A percentile compares a stretch with the other conserved stretches of the same genome.
These are phyloP conservation scores for Phyllosticta ampelicida DNA, from an alignment of 2,329 filamentous ascomycete species.

Conservation along the genomic window DNA sequence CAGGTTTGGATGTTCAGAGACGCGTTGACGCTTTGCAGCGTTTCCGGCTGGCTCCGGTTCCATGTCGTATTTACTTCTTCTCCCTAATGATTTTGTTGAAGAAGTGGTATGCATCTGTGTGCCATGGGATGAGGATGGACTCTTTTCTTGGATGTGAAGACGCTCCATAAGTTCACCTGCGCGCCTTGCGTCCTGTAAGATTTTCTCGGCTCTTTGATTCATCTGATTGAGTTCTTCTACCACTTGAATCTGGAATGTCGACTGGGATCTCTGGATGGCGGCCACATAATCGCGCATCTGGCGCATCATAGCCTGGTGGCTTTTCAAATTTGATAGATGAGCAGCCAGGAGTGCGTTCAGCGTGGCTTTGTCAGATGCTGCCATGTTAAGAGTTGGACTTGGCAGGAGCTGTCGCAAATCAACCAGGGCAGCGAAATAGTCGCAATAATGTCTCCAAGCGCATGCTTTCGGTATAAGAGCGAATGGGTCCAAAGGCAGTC, in stretches of 20 bases:
- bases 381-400: neutral
- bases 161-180: neutral
- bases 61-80: neutral
- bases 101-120: neutral
- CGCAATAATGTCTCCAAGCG: neutral
- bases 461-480: neutral
- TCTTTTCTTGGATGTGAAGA: neutral
- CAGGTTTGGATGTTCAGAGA: neutral
- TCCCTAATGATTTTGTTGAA: neutral
- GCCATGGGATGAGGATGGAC: neutral
- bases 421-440: neutral
- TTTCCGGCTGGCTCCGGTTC: neutral
- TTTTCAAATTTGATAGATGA: slow-evolving; percentile 4
- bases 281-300: slow-evolving; percentile 1
- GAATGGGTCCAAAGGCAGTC: neutral
- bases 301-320: slow-evolving; percentile 2
- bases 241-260: neutral
- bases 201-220: slow-evolving; percentile 1
- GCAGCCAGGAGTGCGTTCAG: slow-evolving; percentile 1
- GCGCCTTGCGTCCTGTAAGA: slow-evolving; percentile 4
- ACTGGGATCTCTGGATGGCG: neutral
- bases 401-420: neutral
- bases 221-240: slow-evolving; percentile 1
- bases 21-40: neutral
- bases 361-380: neutral